Base-by-base conservation (phyloP, 2,329 filamentous ascomycete species). In the Thielaviopsis populi region DNA sequence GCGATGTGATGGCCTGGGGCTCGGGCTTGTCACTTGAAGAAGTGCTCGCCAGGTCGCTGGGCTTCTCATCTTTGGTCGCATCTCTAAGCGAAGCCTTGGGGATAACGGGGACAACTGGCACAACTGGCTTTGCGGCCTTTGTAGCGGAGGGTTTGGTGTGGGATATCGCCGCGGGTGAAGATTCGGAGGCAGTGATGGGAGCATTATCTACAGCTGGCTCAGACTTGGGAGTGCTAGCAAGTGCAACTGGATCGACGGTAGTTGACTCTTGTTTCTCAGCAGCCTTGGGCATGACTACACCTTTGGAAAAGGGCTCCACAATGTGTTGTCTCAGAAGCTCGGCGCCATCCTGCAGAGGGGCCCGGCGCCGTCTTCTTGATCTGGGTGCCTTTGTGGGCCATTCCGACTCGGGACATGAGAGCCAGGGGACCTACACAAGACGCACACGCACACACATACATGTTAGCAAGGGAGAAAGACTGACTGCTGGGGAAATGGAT, bases 391-490 rank as follows among this genome's bases (percentile, higher is more conserved):
- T 70, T 59, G 68, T 69, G 13, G 83, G 82, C 69, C 83, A 86
- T 10, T 75, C 73, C 33, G 73, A 68, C 40, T 80, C 78, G 2
- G 80, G 79, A 40, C 72, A 72, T 0, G 82, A 83, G 30, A 77
- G 69, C 82, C 83, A 85, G 10, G 83, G 83, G 10, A 85, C 73
- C 80, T 84, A 42, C 22, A 33, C 63, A 22, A 67, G 22, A 53
- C 37, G 40, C 17, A 48, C 19, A 50, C 10, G 24, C 17, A 46
- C 42, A 46, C 6, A 8, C 3, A 46, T 4, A 8, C 19, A 19
- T 33, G 13, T 59, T 59, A 59, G 30, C n/a, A 42, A 24, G 7
- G 10, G 22, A 58, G 17, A 30, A 58, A n/a, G 24, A 13, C 53
- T 15, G 17, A 33, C 27, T 19, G 15, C 1, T 53, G 40, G 13